Percentiles rank a stretch among this genome's conserved stretches.
Evolutionary conservation across 2,329 filamentous ascomycete species (phyloP).

Genomic region (Whalleya microplaca): DNA sequence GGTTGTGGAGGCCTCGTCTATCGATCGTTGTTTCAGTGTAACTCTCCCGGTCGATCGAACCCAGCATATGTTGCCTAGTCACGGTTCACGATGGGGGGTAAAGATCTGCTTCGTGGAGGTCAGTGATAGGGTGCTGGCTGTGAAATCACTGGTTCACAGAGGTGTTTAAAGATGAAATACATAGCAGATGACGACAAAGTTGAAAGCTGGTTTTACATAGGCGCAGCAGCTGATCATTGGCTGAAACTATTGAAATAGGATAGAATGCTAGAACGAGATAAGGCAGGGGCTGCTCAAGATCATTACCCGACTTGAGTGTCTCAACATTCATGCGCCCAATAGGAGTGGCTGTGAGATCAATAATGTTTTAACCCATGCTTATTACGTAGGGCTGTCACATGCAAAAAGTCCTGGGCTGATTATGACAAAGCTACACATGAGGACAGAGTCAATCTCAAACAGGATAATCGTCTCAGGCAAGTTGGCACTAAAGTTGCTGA

Average conservation of each 20-base stretch:
- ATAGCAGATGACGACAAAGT: background rate
- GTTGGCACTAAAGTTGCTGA: no score
- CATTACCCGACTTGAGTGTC: background rate
- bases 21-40: no score
- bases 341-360: background rate
- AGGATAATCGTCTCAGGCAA: no score
- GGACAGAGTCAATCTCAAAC: no score
- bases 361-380: background rate
- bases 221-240: background rate
- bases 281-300: background rate
- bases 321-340: background rate
- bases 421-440: no score
- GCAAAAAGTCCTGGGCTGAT: background rate
- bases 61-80: no score
- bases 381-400: background rate
- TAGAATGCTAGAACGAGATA: background rate
- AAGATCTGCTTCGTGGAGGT: no score
- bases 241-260: background rate
- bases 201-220: background rate
- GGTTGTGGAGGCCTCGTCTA: no score
- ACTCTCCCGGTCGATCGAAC: no score
- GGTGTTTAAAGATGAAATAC: background rate
- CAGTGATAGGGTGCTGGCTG: no score
- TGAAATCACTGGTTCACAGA: background rate
- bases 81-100: no score